Evolutionary conservation across 2,329 filamentous ascomycete species (phyloP).

Genomic region (Fusarium falciforme): DNA sequence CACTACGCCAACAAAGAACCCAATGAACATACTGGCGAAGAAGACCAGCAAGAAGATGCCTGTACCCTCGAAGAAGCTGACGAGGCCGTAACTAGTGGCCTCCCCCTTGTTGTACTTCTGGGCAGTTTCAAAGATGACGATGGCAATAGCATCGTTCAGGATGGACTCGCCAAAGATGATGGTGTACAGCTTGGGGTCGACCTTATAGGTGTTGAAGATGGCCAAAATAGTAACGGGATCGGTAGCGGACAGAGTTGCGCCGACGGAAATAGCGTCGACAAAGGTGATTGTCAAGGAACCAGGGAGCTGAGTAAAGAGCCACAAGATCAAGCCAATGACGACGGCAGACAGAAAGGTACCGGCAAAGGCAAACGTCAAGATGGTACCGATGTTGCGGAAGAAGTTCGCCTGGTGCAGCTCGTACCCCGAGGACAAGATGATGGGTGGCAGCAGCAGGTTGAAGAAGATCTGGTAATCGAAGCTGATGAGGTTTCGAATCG

Average conservation of each 20-base stretch:
- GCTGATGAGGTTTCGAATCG: constrained; percentile 89
- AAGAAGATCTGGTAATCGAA: constrained; percentile 99
- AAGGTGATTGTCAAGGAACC: constrained; percentile 88
- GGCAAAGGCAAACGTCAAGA: constrained; percentile 96
- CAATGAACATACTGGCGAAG: constrained; percentile 92
- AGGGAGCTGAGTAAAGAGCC: constrained; percentile 87
- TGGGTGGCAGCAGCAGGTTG: constrained; percentile 97
- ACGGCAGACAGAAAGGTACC: constrained; percentile 97
- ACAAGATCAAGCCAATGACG: constrained; percentile 91
- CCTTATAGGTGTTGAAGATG: constrained; percentile 99
- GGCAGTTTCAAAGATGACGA: constrained; percentile 97
- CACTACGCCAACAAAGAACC: constrained; percentile 84
- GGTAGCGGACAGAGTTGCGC: constrained; percentile 94
- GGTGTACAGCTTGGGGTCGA: constrained; percentile 98
- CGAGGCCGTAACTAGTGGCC: constrained; percentile 76
- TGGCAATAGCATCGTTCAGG: constrained; percentile 96
- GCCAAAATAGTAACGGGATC: constrained; percentile 97
- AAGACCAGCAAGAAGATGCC: constrained; percentile 97
- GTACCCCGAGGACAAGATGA: constrained; percentile 96
- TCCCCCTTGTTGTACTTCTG: constrained; percentile 88
- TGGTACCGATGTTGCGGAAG: constrained; percentile 97
- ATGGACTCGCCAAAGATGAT: constrained; percentile 99
- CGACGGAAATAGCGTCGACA: constrained; percentile 95
- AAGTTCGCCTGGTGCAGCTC: constrained; percentile 99
- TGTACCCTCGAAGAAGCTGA: constrained; percentile 90